Conservation (phyloP, 2,329 filamentous ascomycete genomes). For the Xylariaceae sp. region DNA sequence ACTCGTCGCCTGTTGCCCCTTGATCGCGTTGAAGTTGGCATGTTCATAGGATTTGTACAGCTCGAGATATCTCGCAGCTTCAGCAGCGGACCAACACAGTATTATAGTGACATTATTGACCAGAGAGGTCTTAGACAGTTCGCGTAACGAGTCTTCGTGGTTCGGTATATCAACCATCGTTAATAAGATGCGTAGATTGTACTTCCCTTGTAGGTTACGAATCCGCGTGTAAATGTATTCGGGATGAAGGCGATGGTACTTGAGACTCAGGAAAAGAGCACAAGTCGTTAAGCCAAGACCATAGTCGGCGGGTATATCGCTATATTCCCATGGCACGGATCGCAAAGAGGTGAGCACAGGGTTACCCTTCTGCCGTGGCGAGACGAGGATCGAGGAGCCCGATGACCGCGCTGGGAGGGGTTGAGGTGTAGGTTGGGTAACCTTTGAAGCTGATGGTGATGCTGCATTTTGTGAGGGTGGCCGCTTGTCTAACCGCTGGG, state of each 20-base stretch:
- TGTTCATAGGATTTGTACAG: conserved; percentile 93
- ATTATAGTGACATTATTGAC: conserved; percentile 91
- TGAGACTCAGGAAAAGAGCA: conserved; percentile 86
- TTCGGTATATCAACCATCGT: conserved; percentile 93
- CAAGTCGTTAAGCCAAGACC: conserved; percentile 82
- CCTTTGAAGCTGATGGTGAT: conserved; percentile 42
- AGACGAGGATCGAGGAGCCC: conserved; percentile 80
- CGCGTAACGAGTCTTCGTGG: conserved; percentile 83
- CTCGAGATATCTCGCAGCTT: conserved; percentile 90
- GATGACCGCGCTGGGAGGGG: conserved; percentile 60
- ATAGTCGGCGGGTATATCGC: conserved; percentile 93
- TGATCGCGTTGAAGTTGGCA: conserved; percentile 72
- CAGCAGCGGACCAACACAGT: conserved; percentile 88
- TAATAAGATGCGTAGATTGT: conserved; percentile 78
- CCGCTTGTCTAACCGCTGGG: conserved; percentile 51
- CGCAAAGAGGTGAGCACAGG: conserved; percentile 80
- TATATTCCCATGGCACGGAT: conserved; percentile 89
- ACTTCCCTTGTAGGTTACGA: conserved; percentile 75
- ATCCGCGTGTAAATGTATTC: conserved; percentile 98
- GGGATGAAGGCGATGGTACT: conserved; percentile 94
- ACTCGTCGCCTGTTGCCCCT: conserved; percentile 73
- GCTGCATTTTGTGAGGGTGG: conserved; percentile 34
- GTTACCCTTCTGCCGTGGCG: conserved; percentile 89
- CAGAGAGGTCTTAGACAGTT: conserved; percentile 85
- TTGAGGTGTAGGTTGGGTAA: conserved; percentile 86